Base-by-base conservation (phyloP, 257 asterid species). In the Cruciata laevipes region DNA sequence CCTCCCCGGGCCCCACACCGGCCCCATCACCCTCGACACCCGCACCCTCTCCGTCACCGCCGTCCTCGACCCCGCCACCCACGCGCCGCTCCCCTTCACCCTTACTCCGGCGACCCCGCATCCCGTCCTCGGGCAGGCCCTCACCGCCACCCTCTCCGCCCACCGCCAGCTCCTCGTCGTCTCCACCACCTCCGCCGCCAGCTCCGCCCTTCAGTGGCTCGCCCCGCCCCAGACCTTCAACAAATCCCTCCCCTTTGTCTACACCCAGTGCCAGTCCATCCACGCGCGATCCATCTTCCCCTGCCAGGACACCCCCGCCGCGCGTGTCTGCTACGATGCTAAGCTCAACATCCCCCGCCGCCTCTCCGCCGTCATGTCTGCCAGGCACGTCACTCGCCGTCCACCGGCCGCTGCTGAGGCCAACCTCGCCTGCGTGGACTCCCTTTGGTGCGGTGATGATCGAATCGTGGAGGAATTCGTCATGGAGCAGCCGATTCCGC, bases 241-340 rank as follows among this genome's bases (percentile, higher is more conserved):
- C 66, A 90, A 90, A 69, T 58, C 84, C 0, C 78, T 73, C 38
- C 96, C 99, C 11, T 93, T 90, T 62, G 96, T 93, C 4, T 93
- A 88, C 72, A 93, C 99, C 18, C 99, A 93, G 49, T 93, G 99
- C 67, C 97, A 93, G 71, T 44, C 99, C 58, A 93, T 93, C 68
- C 97, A 93, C 69, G 99, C 97, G 23, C 74, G 99, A 74, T 93
- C 99, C 8, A 84, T 93, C 49, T 93, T 93, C 84, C 99, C 99
- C 35, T 93, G 97, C 77, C 99, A 93, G 60, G 99, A 93, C 30
- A 90, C 99, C 25, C 99, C 99, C 1, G 97, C 92, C 1, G 95
- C 95, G 6, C 88, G 99, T 24, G 73, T 88, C 52, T 74, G 78
- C 20, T 93, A 85, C 68, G 31, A 87, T 14, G 95, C 96, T 11